Percentiles rank a stretch among this genome's conserved stretches.
Evolutionary conservation across 2,329 filamentous ascomycete species (phyloP).

Genomic region (Metarhizium brunneum): DNA sequence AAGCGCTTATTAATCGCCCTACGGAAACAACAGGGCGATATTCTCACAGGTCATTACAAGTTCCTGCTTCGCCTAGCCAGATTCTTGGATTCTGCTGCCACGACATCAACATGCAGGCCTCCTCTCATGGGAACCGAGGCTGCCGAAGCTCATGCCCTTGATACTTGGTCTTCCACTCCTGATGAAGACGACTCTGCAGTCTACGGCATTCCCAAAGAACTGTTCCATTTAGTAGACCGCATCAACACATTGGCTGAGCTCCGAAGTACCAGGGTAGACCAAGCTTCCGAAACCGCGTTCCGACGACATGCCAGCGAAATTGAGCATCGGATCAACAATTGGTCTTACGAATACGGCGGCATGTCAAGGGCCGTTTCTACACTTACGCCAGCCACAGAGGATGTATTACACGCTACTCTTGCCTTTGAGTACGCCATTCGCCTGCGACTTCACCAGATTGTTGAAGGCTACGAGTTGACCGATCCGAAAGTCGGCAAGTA

Average conservation of each 20-base stretch:
- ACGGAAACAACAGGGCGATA: constrained; percentile 20
- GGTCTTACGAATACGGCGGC: constrained; percentile 23
- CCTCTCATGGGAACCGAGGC: constrained; percentile 24
- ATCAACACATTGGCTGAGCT: constrained; percentile 24
- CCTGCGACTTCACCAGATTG: constrained; percentile 31
- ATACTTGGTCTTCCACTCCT: constrained; percentile 15
- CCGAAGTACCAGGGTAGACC: constrained; percentile 20
- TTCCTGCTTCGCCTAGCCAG: constrained; percentile 24
- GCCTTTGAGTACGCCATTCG: constrained; percentile 32
- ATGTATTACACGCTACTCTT: constrained; percentile 24
- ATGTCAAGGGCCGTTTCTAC: constrained; percentile 15
- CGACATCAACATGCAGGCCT: constrained; percentile 23
- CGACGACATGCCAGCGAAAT: constrained; percentile 19
- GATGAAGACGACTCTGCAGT: constrained; percentile 24
- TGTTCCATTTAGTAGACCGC: constrained; percentile 24
- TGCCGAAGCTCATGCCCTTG: constrained; percentile 17
- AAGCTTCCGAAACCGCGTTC: constrained; percentile 20
- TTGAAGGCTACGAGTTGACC: constrained; percentile 28
- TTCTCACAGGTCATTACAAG: constrained; percentile 27
- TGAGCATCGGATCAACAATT: constrained; percentile 26
- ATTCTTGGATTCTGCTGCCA: constrained; percentile 25
- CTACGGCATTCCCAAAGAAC: constrained; percentile 25
- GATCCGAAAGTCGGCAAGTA: constrained; percentile 23
- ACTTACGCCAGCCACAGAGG: constrained; percentile 13
- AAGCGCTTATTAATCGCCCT: constrained; percentile 26